Conservation (phyloP, 345 rosid species). For the Eucalyptus tenuipes region DNA sequence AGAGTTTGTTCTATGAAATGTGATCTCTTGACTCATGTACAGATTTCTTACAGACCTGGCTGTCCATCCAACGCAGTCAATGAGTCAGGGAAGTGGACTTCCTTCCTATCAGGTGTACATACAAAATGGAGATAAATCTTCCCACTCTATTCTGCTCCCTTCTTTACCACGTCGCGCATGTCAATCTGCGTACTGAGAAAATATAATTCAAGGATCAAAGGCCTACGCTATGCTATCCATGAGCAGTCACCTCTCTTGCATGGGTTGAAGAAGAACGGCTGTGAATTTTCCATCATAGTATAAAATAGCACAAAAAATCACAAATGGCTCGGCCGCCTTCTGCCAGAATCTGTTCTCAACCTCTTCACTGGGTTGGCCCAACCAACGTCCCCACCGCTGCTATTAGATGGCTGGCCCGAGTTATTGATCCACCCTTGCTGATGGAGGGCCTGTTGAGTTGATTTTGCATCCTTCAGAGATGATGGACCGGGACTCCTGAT, state of each 20-base stretch:
- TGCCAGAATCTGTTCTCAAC: constrained; percentile 86
- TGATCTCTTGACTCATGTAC: background rate
- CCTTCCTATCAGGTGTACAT: background rate
- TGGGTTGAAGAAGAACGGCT: background rate
- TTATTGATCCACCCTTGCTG: constrained; percentile 79
- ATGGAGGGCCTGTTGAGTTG: constrained; percentile 23
- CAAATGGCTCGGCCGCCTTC: constrained; percentile 83
- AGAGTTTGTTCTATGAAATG: background rate
- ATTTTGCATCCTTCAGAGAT: constrained; percentile 46
- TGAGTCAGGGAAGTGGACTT: background rate
- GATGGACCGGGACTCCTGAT: constrained; percentile 44
- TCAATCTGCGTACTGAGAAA: background rate
- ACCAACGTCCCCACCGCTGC: constrained; percentile 48
- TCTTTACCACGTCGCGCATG: background rate
- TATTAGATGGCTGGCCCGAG: constrained; percentile 36
- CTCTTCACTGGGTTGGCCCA: constrained; percentile 99
- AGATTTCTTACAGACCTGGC: background rate
- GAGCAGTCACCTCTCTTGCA: background rate
- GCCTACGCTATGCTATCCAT: background rate
- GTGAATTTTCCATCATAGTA: background rate
- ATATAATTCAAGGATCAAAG: background rate
- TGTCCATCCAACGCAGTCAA: background rate
- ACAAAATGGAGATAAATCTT: background rate
- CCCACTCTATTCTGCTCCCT: background rate
- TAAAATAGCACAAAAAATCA: constrained; percentile 13